Evolutionary conservation across 805 yeast species (phyloP).

Genomic region (Metschnikowia reukaufii): DNA sequence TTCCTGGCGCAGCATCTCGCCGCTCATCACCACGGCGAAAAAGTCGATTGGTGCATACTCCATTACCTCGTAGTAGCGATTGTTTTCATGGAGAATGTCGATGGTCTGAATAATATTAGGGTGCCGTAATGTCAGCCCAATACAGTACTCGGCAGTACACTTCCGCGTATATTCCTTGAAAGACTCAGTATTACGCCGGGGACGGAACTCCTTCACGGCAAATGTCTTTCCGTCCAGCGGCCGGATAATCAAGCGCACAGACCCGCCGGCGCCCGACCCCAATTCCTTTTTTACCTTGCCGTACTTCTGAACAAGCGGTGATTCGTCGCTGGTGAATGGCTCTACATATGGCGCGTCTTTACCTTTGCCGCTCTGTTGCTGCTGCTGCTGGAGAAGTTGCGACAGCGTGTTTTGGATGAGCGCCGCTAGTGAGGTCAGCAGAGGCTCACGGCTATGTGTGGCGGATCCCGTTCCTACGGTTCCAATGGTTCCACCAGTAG

Average conservation of each 20-base stretch:
- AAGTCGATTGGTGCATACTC: slow-evolving; percentile 89
- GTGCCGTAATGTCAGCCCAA: slow-evolving; percentile 79
- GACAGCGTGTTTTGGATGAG: slow-evolving; percentile 21
- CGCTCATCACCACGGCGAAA: slow-evolving; percentile 85
- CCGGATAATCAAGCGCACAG: slow-evolving; percentile 70
- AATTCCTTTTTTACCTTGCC: slow-evolving; percentile 72
- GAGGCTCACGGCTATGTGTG: slow-evolving; percentile 18
- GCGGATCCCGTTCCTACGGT: background rate
- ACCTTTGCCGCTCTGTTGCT: slow-evolving; percentile 25
- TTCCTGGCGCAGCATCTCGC: slow-evolving; percentile 76
- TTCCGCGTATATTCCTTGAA: slow-evolving; percentile 79
- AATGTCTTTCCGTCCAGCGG: slow-evolving; percentile 69
- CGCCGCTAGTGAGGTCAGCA: slow-evolving; percentile 19
- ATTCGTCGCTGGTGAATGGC: slow-evolving; percentile 24
- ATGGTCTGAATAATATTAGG: slow-evolving; percentile 78
- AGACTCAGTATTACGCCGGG: slow-evolving; percentile 66
- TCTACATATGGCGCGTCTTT: slow-evolving; percentile 15
- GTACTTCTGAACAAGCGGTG: slow-evolving; percentile 49
- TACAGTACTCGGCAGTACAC: slow-evolving; percentile 86
- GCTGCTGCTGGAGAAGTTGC: slow-evolving; percentile 26
- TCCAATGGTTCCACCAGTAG: background rate
- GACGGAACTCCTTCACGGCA: slow-evolving; percentile 82
- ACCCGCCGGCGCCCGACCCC: slow-evolving; percentile 89
- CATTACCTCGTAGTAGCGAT: slow-evolving; percentile 85
- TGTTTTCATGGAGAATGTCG: slow-evolving; percentile 69